These are phyloP conservation scores for Trifolium repens DNA, from an alignment of 306 rosid species.

Conservation along the genomic window DNA sequence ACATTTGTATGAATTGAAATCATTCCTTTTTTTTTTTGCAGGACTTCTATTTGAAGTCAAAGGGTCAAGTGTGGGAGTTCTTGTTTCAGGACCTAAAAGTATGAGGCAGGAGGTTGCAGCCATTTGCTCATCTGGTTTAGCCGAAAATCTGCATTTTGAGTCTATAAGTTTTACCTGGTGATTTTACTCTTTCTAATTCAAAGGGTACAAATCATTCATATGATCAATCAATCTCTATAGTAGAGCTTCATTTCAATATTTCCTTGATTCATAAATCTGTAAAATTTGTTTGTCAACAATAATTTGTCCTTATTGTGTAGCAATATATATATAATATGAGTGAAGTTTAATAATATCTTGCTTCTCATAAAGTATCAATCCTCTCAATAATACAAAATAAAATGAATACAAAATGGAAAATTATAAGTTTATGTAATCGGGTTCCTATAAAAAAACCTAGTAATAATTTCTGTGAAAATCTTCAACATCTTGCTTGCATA, in stretches of 20 bases:
- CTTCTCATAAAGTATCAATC: neutral
- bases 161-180: constrained; percentile 85
- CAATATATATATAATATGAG: neutral
- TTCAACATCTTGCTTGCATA: constrained; percentile 46
- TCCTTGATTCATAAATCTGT: neutral
- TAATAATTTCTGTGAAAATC: constrained; percentile 7
- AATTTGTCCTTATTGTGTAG: neutral
- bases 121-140: constrained; percentile 67
- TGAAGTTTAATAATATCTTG: constrained; percentile 18
- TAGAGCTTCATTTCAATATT: neutral
- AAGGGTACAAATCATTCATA: neutral
- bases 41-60: constrained; percentile 54
- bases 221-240: neutral
- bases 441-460: too few species aligned
- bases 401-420: neutral
- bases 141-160: constrained; percentile 67
- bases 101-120: constrained; percentile 79
- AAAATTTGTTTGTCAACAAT: constrained; percentile 11
- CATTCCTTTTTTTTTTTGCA: constrained; percentile 28
- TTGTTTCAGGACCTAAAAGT: constrained; percentile 70
- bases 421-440: neutral
- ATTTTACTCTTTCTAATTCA: constrained; percentile 22
- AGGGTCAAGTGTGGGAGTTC: constrained; percentile 62
- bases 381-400: constrained; percentile 5
- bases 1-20: constrained; percentile 5